phyloP scores from a whole-genome alignment of 225 moss, liverwort and hornwort species.

The Pseudoscleropodium purum region DNA sequence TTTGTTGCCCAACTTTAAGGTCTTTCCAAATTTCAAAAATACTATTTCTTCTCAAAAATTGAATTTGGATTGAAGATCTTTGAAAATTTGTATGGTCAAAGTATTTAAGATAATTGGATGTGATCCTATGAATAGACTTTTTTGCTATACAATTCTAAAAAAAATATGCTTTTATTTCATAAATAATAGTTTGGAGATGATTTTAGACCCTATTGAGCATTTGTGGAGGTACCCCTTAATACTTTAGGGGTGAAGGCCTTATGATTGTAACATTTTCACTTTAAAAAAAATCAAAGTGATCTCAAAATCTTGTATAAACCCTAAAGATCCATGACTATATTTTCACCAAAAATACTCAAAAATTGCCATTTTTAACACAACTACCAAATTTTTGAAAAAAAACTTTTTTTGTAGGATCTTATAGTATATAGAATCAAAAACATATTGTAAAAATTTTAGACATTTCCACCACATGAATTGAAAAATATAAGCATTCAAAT shows the following conservation, averaged over 20 bases:
- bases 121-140: not conserved
- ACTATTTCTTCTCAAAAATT: not conserved
- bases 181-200: not conserved
- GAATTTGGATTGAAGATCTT: not conserved
- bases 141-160: not conserved
- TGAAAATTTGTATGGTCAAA: fast-evolving
- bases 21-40: fast-evolving
- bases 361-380: too few species aligned
- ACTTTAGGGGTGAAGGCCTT: not conserved
- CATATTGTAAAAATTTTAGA: too few species aligned
- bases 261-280: not conserved
- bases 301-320: not conserved
- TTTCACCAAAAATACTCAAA: too few species aligned
- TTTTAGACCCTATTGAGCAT: not conserved
- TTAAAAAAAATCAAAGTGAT: not conserved
- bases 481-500: too few species aligned
- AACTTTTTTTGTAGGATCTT: too few species aligned
- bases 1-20: fast-evolving
- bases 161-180: not conserved
- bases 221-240: fast-evolving
- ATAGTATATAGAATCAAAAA: too few species aligned
- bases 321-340: too few species aligned
- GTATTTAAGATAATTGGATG: not conserved
- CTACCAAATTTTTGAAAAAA: too few species aligned
- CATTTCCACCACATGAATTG: too few species aligned